Evolutionary conservation across 495 filamentous ascomycete species (phyloP).

Genomic region (Xylaria intraflava): DNA sequence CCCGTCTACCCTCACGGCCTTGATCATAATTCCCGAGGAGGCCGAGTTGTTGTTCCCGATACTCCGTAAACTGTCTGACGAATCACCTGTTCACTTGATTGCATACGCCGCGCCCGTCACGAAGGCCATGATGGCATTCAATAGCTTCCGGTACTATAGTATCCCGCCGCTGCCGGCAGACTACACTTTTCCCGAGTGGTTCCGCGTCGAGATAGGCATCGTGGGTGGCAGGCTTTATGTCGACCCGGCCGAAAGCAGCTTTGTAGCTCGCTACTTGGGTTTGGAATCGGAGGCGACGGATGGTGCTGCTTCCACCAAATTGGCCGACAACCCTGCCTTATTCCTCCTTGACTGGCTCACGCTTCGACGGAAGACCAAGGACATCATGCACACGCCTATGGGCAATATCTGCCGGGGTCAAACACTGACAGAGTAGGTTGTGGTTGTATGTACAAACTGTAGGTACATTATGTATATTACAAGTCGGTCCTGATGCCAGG

Average conservation of each 20-base stretch:
- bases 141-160: constrained; percentile 35
- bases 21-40: constrained; percentile 52
- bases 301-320: background rate
- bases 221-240: constrained; percentile 53
- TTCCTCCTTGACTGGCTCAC: constrained; percentile 42
- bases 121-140: constrained; percentile 47
- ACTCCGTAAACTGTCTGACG: constrained; percentile 17
- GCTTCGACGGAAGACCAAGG: constrained; percentile 44
- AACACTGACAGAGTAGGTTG: background rate
- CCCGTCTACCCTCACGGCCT: constrained; percentile 24
- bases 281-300: background rate
- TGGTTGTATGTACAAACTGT: too few relatives aligned
- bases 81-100: constrained; percentile 31
- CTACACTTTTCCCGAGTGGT: constrained; percentile 40
- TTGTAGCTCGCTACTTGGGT: background rate
- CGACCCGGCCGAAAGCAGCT: constrained; percentile 32
- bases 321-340: background rate
- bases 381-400: constrained; percentile 50
- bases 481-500: too few relatives aligned
- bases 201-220: constrained; percentile 49
- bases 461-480: too few relatives aligned
- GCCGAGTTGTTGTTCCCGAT: constrained; percentile 42
- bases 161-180: background rate
- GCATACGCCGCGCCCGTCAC: constrained; percentile 50
- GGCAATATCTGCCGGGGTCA: constrained; percentile 40